Percentiles rank a stretch among this genome's conserved stretches.
These are phyloP conservation scores for Nitzschia putrida DNA, from an alignment of 108 stramenopile genomes.

Conservation along the genomic window DNA sequence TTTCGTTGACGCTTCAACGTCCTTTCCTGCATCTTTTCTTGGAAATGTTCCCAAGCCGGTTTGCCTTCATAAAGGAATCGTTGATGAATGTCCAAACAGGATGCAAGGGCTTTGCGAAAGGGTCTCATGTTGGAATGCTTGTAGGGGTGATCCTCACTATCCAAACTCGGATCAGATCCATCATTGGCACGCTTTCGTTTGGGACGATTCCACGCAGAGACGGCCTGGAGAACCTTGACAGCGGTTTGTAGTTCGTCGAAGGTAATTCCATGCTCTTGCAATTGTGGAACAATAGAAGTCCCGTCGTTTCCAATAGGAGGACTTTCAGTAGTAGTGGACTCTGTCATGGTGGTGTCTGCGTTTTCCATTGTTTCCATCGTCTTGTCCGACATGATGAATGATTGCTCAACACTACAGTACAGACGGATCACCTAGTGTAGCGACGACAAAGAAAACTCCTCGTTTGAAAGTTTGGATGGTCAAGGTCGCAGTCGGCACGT, in stretches of 20 bases:
- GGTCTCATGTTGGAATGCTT: conserved; percentile 56
- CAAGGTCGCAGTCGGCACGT: too few relatives aligned
- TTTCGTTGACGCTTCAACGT: conserved; percentile 71
- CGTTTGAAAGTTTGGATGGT: too few relatives aligned
- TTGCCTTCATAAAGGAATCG: conserved; percentile 66
- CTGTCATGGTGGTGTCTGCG: neutral
- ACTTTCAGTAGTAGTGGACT: neutral
- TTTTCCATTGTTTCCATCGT: too few relatives aligned
- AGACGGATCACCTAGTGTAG: too few relatives aligned
- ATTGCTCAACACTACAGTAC: too few relatives aligned
- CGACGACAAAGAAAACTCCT: too few relatives aligned
- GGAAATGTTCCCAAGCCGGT: conserved; percentile 49
- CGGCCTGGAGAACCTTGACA: conserved; percentile 61
- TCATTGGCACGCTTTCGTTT: neutral
- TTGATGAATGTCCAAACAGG: conserved; percentile 63
- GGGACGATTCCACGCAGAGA: conserved; percentile 34
- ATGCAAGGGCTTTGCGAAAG: conserved; percentile 70
- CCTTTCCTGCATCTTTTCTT: conserved; percentile 43
- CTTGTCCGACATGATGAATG: too few relatives aligned
- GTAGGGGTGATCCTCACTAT: conserved; percentile 23
- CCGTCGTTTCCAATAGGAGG: neutral
- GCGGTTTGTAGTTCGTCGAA: conserved; percentile 45
- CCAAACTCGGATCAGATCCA: conserved; percentile 1
- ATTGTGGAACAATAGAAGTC: conserved; percentile 6
- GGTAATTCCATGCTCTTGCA: conserved; percentile 37